These are phyloP conservation scores for Amylocystis lapponica DNA, from an alignment of 768 basidiomycete genomes.

Conservation along the genomic window DNA sequence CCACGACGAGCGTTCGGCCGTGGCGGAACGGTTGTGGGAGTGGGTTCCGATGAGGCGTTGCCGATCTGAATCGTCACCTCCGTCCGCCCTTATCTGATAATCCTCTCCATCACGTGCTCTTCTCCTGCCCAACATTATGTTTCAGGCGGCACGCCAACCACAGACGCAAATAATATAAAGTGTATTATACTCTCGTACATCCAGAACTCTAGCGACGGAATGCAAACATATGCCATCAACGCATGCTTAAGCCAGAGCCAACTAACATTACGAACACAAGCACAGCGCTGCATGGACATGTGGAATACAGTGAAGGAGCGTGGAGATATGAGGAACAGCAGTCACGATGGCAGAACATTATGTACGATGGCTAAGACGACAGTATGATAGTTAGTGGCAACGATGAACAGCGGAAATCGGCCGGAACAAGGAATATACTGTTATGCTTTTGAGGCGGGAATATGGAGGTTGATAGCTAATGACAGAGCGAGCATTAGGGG, in stretches of 20 bases:
- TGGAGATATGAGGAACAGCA: slow-evolving; percentile 1
- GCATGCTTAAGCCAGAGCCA: too few relatives aligned
- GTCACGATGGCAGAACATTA: background rate
- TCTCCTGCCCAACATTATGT: too few relatives aligned
- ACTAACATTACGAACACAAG: slow-evolving; percentile 6
- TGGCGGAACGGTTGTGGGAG: background rate
- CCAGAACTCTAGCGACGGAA: too few relatives aligned
- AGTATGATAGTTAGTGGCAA: slow-evolving; percentile 11
- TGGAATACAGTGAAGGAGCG: slow-evolving; percentile 9
- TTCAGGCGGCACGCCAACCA: too few relatives aligned
- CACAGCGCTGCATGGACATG: too few relatives aligned
- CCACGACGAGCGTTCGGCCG: slow-evolving; percentile 1
- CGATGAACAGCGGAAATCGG: background rate
- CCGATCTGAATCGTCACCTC: slow-evolving; percentile 5
- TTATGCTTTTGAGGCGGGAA: slow-evolving; percentile 76
- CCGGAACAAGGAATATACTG: slow-evolving; percentile 4
- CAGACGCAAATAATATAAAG: too few relatives aligned
- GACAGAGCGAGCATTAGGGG: slow-evolving; percentile 4
- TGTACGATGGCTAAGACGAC: slow-evolving; percentile 5
- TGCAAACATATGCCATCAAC: too few relatives aligned
- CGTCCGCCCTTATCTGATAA: slow-evolving; percentile 7
- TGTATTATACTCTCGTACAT: too few relatives aligned
- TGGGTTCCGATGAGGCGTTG: background rate
- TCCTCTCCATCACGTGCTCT: background rate
- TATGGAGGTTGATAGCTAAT: slow-evolving; percentile 83